These are phyloP conservation scores for Neonothopanus nambi DNA, from an alignment of 1,284 basidiomycete genomes.

Conservation along the genomic window DNA sequence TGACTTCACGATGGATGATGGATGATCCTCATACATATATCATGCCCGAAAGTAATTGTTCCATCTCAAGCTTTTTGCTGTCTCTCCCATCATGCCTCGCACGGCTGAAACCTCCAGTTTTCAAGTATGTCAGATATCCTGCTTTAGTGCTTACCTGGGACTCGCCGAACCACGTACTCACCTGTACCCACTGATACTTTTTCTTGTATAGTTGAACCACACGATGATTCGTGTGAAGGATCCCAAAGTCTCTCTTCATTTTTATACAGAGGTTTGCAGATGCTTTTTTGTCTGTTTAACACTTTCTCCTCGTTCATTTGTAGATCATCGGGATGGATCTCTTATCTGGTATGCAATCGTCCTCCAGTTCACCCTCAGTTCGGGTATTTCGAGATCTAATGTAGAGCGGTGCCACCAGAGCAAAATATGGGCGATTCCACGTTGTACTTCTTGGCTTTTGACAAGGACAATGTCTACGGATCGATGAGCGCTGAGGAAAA, in stretches of 20 bases:
- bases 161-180: background rate
- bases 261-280: slow-evolving; percentile 66
- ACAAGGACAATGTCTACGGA: slow-evolving; percentile 46
- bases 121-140: slow-evolving; percentile 40
- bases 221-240: slow-evolving; percentile 92
- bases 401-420: slow-evolving; percentile 37
- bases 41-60: too few relatives aligned
- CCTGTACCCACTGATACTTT: background rate
- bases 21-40: too few relatives aligned
- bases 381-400: background rate
- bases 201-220: slow-evolving; percentile 80
- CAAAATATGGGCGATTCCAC: slow-evolving; percentile 62
- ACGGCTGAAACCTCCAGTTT: slow-evolving; percentile 66
- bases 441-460: slow-evolving; percentile 82
- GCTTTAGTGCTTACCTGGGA: slow-evolving; percentile 1
- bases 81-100: slow-evolving; percentile 51
- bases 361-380: background rate
- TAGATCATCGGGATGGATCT: slow-evolving; percentile 87
- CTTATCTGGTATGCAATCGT: slow-evolving; percentile 51
- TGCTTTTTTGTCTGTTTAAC: background rate
- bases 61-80: background rate
- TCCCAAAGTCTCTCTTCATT: slow-evolving; percentile 74
- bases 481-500: slow-evolving; percentile 52
- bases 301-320: slow-evolving; percentile 2
- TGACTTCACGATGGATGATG: too few relatives aligned